Evolutionary conservation across 2,329 filamentous ascomycete species (phyloP).

Genomic region (Fusarium sp.): DNA sequence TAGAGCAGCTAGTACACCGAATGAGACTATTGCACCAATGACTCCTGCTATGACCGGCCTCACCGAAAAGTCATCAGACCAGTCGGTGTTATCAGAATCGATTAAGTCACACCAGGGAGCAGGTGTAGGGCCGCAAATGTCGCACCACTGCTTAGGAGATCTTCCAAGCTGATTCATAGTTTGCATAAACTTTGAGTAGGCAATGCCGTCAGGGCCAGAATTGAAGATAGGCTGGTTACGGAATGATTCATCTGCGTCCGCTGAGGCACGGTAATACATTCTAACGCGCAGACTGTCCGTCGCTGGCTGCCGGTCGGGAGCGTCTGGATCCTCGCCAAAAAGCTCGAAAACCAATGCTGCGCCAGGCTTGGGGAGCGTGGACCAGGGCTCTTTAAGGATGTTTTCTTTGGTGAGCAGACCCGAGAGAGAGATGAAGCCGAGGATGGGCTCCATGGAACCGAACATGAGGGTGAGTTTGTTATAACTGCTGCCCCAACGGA

Average conservation of each 20-base stretch:
- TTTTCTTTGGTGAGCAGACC: conserved; percentile 64
- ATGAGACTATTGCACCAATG: conserved; percentile 60
- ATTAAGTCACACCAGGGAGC: conserved; percentile 56
- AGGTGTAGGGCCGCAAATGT: conserved; percentile 53
- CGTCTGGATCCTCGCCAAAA: conserved; percentile 49
- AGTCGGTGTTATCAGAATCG: not conserved
- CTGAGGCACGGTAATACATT: conserved; percentile 68
- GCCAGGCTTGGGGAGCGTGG: conserved; percentile 73
- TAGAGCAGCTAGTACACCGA: conserved; percentile 54
- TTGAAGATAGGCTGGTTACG: conserved; percentile 58
- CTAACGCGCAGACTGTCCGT: conserved; percentile 63
- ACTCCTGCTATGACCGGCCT: conserved; percentile 59
- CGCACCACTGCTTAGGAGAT: conserved; percentile 59
- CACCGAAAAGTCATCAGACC: conserved; percentile 31
- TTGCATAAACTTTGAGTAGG: conserved; percentile 56
- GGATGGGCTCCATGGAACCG: conserved; percentile 66
- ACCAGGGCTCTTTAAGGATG: conserved; percentile 57
- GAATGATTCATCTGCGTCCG: conserved; percentile 54
- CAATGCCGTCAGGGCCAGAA: conserved; percentile 53
- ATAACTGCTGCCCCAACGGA: conserved; percentile 54
- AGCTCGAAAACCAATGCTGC: conserved; percentile 82
- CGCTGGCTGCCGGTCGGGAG: conserved; percentile 46
- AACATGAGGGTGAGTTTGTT: conserved; percentile 67
- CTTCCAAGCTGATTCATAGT: conserved; percentile 56
- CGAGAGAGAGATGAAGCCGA: conserved; percentile 67